Evolutionary conservation across 2,329 filamentous ascomycete species (phyloP).

Genomic region (Aspergillus pseudoterreus): DNA sequence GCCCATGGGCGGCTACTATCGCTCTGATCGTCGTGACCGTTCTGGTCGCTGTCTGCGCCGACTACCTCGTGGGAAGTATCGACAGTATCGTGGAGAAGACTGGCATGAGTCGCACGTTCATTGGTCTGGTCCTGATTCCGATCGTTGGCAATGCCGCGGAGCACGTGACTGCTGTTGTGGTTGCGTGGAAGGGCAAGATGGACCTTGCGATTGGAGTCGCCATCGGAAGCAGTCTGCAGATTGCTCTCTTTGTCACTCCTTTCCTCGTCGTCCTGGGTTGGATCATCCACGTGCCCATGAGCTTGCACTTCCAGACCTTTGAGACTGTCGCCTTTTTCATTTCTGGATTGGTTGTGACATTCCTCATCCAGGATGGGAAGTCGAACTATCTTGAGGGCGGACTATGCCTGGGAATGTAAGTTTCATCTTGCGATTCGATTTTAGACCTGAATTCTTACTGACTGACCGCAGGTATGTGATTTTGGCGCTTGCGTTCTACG

Average conservation of each 20-base stretch:
- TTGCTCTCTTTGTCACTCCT: slow-evolving; percentile 75
- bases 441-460: neutral
- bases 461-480: slow-evolving; percentile 36
- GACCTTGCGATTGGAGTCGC: slow-evolving; percentile 70
- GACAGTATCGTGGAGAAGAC: slow-evolving; percentile 66
- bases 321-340: slow-evolving; percentile 75
- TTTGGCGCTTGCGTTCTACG: slow-evolving; percentile 47
- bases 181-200: slow-evolving; percentile 70
- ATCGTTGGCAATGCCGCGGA: slow-evolving; percentile 79
- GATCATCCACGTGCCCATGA: slow-evolving; percentile 70
- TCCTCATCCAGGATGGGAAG: slow-evolving; percentile 76
- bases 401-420: slow-evolving; percentile 60
- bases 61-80: slow-evolving; percentile 74
- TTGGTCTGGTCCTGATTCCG: slow-evolving; percentile 73
- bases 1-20: slow-evolving; percentile 59
- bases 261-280: slow-evolving; percentile 77
- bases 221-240: slow-evolving; percentile 78
- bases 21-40: slow-evolving; percentile 68
- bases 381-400: slow-evolving; percentile 81
- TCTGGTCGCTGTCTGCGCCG: slow-evolving; percentile 69
- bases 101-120: slow-evolving; percentile 75
- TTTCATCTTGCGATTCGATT: slow-evolving; percentile 13
- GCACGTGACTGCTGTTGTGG: slow-evolving; percentile 76
- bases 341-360: slow-evolving; percentile 67
- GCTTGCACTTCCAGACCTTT: slow-evolving; percentile 75